These are phyloP conservation scores for Gossypium herbaceum DNA, from an alignment of 345 rosid species.

Conservation along the genomic window DNA sequence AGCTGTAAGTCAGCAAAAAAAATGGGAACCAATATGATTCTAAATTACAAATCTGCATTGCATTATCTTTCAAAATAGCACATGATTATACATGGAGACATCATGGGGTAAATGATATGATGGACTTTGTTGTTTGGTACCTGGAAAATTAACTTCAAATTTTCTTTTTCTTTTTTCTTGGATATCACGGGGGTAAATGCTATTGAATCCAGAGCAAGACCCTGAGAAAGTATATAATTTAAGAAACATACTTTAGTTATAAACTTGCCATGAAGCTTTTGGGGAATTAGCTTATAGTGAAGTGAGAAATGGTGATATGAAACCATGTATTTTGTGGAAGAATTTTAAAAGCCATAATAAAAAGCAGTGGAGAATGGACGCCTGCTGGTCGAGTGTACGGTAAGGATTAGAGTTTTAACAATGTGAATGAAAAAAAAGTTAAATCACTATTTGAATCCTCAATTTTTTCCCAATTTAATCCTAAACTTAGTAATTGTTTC, in stretches of 20 bases:
- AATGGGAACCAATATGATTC: conserved; percentile 12
- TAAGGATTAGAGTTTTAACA: no score
- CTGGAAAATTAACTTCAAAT: background rate
- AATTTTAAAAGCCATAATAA: conserved; percentile 17
- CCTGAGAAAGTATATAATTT: background rate
- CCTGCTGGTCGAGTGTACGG: no score
- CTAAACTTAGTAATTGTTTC: no score
- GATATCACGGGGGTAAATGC: background rate
- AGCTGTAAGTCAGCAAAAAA: conserved; percentile 25
- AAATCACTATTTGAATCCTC: no score
- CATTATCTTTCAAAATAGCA: conserved; percentile 13
- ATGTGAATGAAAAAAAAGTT: no score
- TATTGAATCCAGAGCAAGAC: background rate
- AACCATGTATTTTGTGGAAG: conserved; percentile 19
- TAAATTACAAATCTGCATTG: background rate
- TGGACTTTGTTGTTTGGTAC: conserved; percentile 5
- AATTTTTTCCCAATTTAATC: no score
- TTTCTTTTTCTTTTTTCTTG: background rate
- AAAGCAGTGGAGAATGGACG: no score
- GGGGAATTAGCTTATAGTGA: background rate
- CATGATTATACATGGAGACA: conserved; percentile 13
- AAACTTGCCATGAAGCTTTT: background rate
- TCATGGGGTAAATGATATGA: background rate
- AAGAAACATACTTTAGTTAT: background rate
- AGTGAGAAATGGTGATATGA: no score